Percentiles rank a stretch among this genome's conserved stretches.
Evolutionary conservation across 2,329 filamentous ascomycete species (phyloP).

Genomic region (Neonectria coccinea): DNA sequence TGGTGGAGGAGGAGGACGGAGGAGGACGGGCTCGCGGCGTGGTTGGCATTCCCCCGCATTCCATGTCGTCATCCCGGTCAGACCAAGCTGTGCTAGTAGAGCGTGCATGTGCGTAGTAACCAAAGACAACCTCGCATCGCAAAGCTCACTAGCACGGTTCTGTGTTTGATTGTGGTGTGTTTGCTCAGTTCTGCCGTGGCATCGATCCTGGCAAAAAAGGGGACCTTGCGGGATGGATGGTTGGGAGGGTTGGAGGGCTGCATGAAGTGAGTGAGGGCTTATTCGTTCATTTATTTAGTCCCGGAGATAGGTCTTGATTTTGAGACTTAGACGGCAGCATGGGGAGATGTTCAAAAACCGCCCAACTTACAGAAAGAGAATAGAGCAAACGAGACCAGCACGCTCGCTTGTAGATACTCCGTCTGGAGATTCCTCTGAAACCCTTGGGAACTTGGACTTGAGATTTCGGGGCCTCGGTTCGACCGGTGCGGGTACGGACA

Average conservation of each 20-base stretch:
- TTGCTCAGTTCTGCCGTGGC: neutral
- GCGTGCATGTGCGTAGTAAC: conserved; percentile 33
- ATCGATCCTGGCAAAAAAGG: conserved; percentile 9
- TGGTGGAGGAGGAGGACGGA: conserved; percentile 13
- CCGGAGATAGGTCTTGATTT: neutral
- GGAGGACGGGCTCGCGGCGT: conserved; percentile 31
- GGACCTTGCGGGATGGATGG: neutral
- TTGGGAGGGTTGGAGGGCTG: neutral
- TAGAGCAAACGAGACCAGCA: conserved; percentile 8
- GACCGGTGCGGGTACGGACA: neutral
- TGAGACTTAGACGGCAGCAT: conserved; percentile 1
- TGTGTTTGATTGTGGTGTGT: conserved; percentile 2
- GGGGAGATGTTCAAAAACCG: neutral
- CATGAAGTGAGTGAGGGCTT: neutral
- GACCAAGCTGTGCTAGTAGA: conserved; percentile 40
- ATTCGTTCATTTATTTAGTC: neutral
- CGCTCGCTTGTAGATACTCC: neutral
- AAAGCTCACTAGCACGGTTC: conserved; percentile 23
- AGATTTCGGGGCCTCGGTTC: conserved; percentile 11
- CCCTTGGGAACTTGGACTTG: neutral
- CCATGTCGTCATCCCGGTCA: conserved; percentile 50
- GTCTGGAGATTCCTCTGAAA: conserved; percentile 15
- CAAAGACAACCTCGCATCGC: conserved; percentile 36
- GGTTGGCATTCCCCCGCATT: conserved; percentile 49
- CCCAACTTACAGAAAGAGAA: neutral